Evolutionary conservation across 345 rosid genomes (phyloP), one percentile per base, ranked within the genome.

Genomic region (Populus simonii): DNA sequence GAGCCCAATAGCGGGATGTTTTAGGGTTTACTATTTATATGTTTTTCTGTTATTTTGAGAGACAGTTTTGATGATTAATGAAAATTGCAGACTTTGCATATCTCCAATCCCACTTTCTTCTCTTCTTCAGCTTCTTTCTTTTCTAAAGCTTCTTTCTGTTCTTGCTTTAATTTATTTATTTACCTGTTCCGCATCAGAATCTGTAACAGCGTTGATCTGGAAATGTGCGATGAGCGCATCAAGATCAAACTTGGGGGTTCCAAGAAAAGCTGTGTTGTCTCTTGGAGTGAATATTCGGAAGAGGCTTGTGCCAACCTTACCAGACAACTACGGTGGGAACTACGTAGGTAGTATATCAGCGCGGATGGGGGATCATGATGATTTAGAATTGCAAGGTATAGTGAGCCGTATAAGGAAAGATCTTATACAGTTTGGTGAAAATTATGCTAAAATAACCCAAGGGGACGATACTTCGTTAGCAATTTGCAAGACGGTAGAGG

Each of bases 211-310:
- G 7, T 55, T 82, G 9, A 59, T 78, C 0, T 82, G 75, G 69
- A 82, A 82, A 66, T 62, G 73, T 62, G 62, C n/a, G 22, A 15
- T 66, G 45, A 36, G 71, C 17, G 68, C 78, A 2, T 69, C 69
- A 12, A 68, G 80, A 68, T 5, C 59, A 35, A 81, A 25, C 10
- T 8, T n/a, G 2, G 68, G 53, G 3, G 6, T 4, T 45, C 10
- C 9, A 4, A 74, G 71, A n/a, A 72, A 55, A 62, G 38, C 83
- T 15, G 49, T 65, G 13, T 51, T 45, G 72, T 47, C 35, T 33
- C 38, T 70, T 12, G 9, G 45, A 9, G 79, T 80, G n/a, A 75
- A 80, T 53, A 10, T 80, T 23, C 68, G 83, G 16, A 20, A 15
- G 6, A 70, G 83, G 68, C 22, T 80, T 2, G 33, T 2, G 33